Evolutionary conservation across 345 rosid species (phyloP).

Genomic region (Euphorbia tirucalli): DNA sequence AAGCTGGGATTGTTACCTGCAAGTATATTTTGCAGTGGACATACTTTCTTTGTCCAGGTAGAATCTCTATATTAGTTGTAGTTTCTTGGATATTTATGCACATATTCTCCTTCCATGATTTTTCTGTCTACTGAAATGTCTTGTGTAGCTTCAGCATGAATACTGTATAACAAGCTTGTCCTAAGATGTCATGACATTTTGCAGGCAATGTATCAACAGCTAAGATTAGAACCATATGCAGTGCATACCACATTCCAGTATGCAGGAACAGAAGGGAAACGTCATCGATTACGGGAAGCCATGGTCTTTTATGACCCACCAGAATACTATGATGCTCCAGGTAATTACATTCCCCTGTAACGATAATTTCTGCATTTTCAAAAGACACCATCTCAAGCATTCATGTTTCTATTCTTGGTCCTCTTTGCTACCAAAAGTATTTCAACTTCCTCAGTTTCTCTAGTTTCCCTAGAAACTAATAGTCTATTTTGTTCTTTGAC

Average conservation of each 20-base stretch:
- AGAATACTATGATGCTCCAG: constrained; percentile 79
- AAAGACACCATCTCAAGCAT: not conserved
- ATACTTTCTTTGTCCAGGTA: constrained; percentile 96
- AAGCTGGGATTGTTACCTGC: constrained; percentile 94
- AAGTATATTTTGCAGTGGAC: constrained; percentile 95
- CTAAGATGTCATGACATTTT: constrained; percentile 19
- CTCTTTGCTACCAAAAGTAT: not conserved
- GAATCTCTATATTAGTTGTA: constrained; percentile 15
- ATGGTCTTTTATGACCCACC: constrained; percentile 88
- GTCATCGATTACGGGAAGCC: constrained; percentile 89
- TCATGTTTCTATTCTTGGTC: not conserved
- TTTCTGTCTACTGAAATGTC: not conserved
- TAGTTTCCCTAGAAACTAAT: not conserved
- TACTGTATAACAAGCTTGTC: constrained; percentile 2
- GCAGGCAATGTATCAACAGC: constrained; percentile 87
- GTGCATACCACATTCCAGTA: constrained; percentile 96
- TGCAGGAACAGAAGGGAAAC: constrained; percentile 97
- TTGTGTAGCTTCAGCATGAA: constrained; percentile 3
- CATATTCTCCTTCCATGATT: constrained; percentile 1
- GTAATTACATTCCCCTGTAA: constrained; percentile 34
- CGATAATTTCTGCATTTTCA: constrained; percentile 3
- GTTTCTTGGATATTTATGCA: not conserved
- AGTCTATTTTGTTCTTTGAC: not conserved
- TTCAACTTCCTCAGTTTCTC: not conserved
- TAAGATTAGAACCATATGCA: constrained; percentile 87